Base-by-base conservation (phyloP, 2,329 filamentous ascomycete genomes). In the Clonostachys rhizophaga region DNA sequence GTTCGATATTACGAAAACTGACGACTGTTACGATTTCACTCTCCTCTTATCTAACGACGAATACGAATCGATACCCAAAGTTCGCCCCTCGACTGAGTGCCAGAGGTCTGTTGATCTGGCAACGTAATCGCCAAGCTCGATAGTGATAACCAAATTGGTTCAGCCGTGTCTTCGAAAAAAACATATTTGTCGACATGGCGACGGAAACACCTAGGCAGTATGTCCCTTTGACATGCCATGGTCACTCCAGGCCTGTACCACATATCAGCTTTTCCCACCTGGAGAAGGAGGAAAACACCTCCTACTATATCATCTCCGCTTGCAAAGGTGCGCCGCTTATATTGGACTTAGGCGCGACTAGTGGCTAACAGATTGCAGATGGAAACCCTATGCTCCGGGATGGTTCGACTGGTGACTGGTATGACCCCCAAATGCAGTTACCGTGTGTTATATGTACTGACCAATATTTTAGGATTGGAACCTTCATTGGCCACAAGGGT, bases 341-440 rank as follows among this genome's bases (percentile, higher is more conserved):
- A 40, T 50, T 34, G 36, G 47, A 41, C n/a, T 50, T 52, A 37
- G 41, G 36, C 41, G 34, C 46, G 43, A 46, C 40, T 40, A 45
- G 48, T 47, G 49, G 50, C 55, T 64, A 48, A 65, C 52, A 43
- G 13, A 50, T 49, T 47, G 66, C 41, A 91, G 94, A 99, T 75
- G 92, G 92, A 62, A 97, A 97, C 65, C 94, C 94, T 44, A 97
- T 97, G 91, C 86, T 99, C 57, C 89, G 94, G 55, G 90, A 97
- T 71, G 94, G 94, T 52, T 81, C 95, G 51, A 99, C 92, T 43
- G 94, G 94, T 49, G 91, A 96, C 67, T 96, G 91, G 88, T 88
- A 73, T 50, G 75, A 55, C 43, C 47, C 18, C 18, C 7, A 18
- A 34, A 12, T 18, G 12, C 37, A 24, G 20, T 34, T 34, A 14